Evolutionary conservation across 1,284 basidiomycete species (phyloP).

Genomic region (Moesziomyces sp.): DNA sequence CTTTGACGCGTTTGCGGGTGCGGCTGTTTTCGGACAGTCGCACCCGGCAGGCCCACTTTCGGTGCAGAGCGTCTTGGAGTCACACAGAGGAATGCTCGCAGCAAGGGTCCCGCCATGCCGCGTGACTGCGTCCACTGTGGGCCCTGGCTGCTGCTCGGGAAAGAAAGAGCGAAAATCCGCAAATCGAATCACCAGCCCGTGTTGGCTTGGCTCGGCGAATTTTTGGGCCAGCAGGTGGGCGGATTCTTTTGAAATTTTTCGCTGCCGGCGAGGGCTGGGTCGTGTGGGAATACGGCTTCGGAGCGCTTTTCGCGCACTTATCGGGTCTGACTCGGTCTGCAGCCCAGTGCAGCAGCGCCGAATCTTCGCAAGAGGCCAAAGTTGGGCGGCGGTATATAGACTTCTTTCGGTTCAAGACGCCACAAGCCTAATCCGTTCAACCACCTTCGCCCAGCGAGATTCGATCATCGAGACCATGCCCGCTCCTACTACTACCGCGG

Average conservation of each 20-base stretch:
- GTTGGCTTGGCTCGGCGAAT: background rate
- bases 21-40: background rate
- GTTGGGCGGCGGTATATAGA: background rate
- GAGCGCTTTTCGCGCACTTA: constrained; percentile 18
- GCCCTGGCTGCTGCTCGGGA: background rate
- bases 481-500: constrained; percentile 21
- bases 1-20: background rate
- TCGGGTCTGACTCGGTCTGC: constrained; percentile 14
- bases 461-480: constrained; percentile 8
- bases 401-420: background rate
- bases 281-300: background rate
- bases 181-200: background rate
- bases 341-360: background rate
- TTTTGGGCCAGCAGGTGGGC: background rate
- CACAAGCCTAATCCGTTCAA: no score
- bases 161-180: background rate
- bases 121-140: background rate
- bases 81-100: background rate
- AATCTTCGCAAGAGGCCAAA: background rate
- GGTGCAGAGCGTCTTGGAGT: background rate
- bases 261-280: no score
- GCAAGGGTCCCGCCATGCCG: background rate
- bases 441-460: no score
- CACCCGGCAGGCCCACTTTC: background rate
- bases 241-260: constrained; percentile 6